Evolutionary conservation across 164 flowering plant species (phyloP).

Genomic region (Vitis riparia): DNA sequence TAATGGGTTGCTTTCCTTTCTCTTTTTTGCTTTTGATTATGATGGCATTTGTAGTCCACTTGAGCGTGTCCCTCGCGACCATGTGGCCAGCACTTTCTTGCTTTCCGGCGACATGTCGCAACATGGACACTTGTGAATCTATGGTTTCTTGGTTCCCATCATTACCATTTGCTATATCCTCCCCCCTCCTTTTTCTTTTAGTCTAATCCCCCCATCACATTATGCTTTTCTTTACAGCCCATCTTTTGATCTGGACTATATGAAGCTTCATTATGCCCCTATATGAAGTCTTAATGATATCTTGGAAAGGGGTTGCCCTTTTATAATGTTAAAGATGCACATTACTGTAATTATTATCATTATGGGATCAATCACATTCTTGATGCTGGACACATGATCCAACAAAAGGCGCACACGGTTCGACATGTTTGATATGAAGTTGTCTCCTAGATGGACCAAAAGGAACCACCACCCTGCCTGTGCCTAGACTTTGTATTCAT

Average conservation of each 20-base stretch:
- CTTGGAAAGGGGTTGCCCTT: conserved; percentile 10
- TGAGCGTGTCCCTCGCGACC: conserved; percentile 7
- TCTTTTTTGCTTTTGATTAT: conserved; percentile 10
- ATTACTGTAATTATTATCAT: neutral
- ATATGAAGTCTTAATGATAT: neutral
- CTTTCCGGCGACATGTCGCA: conserved; percentile 20
- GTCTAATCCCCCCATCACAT: neutral
- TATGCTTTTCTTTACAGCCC: conserved; percentile 9
- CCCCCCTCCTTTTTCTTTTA: neutral
- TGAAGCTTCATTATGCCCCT: neutral
- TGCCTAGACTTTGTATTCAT: neutral
- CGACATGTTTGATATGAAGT: neutral
- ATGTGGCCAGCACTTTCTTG: conserved; percentile 16
- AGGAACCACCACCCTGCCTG: neutral
- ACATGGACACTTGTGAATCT: conserved; percentile 15
- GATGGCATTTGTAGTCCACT: conserved; percentile 17
- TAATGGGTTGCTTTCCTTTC: neutral
- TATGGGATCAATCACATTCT: neutral
- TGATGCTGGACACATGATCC: neutral
- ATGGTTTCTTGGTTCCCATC: conserved; percentile 3
- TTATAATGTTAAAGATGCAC: neutral
- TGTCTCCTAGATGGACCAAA: neutral
- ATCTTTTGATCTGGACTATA: neutral
- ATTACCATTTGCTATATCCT: neutral
- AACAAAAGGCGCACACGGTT: neutral